phyloP scores from a whole-genome alignment of 768 basidiomycete genomes.

The Tylopilus balloui region DNA sequence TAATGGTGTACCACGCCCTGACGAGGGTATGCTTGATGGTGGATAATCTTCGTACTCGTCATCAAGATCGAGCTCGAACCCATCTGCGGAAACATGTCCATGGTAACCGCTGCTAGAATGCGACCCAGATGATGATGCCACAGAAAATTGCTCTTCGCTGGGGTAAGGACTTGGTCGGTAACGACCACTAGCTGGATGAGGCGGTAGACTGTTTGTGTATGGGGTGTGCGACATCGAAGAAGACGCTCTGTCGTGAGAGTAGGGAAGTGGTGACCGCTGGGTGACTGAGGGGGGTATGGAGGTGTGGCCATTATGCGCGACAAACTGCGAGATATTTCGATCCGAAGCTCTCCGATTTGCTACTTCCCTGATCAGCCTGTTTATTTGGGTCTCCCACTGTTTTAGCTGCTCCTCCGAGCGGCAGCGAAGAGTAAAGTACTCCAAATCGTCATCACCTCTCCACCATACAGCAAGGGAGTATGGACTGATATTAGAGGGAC shows the following conservation, averaged over 20 bases:
- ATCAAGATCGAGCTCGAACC: conserved; percentile 69
- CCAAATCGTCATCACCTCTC: conserved; percentile 90
- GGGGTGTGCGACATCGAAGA: conserved; percentile 31
- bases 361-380: conserved; percentile 76
- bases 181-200: conserved; percentile 33
- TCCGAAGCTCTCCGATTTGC: conserved; percentile 68
- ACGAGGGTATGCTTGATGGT: conserved; percentile 40
- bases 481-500: conserved; percentile 48
- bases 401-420: conserved; percentile 87
- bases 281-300: conserved; percentile 33
- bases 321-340: conserved; percentile 52
- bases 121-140: conserved; percentile 30
- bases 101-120: conserved; percentile 20
- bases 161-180: conserved; percentile 35
- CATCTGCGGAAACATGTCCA: conserved; percentile 54
- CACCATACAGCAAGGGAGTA: conserved; percentile 89
- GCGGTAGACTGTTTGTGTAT: conserved; percentile 31
- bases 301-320: conserved; percentile 39
- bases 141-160: conserved; percentile 37
- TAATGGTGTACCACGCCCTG: conserved; percentile 73
- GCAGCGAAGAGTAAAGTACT: conserved; percentile 92
- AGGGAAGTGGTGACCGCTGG: conserved; percentile 34
- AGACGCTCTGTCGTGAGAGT: conserved; percentile 36
- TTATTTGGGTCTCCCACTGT: conserved; percentile 90
- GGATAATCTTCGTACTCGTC: conserved; percentile 79